Evolutionary conservation across 2,329 filamentous ascomycete species (phyloP), one percentile per base, ranked within the genome.

Genomic region (Epichloe uncinata): DNA sequence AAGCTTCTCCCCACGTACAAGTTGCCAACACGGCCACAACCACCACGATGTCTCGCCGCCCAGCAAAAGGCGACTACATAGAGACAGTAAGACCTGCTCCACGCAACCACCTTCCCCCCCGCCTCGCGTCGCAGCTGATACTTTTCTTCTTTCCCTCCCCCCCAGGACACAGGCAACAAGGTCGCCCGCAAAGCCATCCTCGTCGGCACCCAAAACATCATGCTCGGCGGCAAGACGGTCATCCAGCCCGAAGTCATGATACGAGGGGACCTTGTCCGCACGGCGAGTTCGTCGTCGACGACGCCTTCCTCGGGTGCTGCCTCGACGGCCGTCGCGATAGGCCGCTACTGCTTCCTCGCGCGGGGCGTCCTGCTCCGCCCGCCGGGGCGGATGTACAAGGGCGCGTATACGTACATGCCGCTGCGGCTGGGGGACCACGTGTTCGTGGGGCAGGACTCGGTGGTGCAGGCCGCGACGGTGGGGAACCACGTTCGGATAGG

Each of bases 161-260:
- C 58, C 18, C 58, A 95, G 90, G 91, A 97, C 70, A 95, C 90
- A 3, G 93, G 93, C 57, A 98, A 98, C 78, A 97, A 97, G 72
- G 93, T 98, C 61, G 91, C 90, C 38, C 87, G 93, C 57, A 88
- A 88, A 58, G 87, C 88, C 54, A 83, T 85, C 63, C 87, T 98
- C 58, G 86, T 95, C 61, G 93, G 93, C 60, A 96, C 91, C 20
- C 89, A 95, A 59, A 95, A 97, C 70, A 97, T 98, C 69, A 95
- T 95, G 68, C 84, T 98, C 2, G 93, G 89, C 58, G 93, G 93
- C 55, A 95, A 88, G 69, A 95, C 90, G 1, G 88, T 97, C 54
- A 95, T 98, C 62, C 89, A 95, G 74, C 85, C 89, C 54, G 90
- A 95, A 63, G 91, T 89, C 59, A 89, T 93, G 68, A 88, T 98